Base-by-base conservation (phyloP, 2,329 filamentous ascomycete genomes). In the Calonectria crousiana region DNA sequence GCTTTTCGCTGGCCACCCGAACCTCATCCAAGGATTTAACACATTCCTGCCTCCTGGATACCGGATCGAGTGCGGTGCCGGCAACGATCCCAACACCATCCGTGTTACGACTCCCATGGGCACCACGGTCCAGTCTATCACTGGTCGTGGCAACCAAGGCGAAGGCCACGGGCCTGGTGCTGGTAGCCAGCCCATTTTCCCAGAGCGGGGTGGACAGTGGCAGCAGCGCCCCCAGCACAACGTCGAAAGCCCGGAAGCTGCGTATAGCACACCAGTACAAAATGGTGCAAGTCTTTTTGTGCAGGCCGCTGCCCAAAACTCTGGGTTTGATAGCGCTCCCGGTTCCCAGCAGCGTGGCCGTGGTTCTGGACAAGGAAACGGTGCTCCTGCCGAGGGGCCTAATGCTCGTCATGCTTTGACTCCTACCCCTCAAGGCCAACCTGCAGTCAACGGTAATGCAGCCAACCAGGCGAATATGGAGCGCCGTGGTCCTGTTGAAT, bases 21-120 rank as follows among this genome's bases (percentile, higher is more conserved):
- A 95, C 82, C 90, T 98, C 32, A 98, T 99, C 64, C 96, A 98
- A 84, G 97, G 97, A 0, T 99, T 99, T 84, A 99, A 99, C 83
- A 99, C 97, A 0, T 99, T 99, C 83, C 88, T 99, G 11, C 97
- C 97, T 4, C 96, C 96, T 0, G 96, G 97, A 3, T 99, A 99
- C 83, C 91, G 97, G 73, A 99, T 99, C 74, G 97, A 99, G 83
- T 99, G 97, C 81, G 96, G 96, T 36, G 93, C 95, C 20, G 95
- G 95, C 41, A 96, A 97, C 77, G 96, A 98, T 81, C 96, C 96
- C 1, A 98, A 98, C 82, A 95, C 95, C 4, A 99, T 99, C 76
- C 91, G 97, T 77, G 97, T 99, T 20, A 99, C 97, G 0, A 99
- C 97, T 0, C 97, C 97, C 0, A 98, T 97, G 88, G 97, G 97